A percentile compares a stretch with the other conserved stretches of the same genome.
Evolutionary conservation across 768 basidiomycete species (phyloP).

Genomic region (Tubosaeta sp.): DNA sequence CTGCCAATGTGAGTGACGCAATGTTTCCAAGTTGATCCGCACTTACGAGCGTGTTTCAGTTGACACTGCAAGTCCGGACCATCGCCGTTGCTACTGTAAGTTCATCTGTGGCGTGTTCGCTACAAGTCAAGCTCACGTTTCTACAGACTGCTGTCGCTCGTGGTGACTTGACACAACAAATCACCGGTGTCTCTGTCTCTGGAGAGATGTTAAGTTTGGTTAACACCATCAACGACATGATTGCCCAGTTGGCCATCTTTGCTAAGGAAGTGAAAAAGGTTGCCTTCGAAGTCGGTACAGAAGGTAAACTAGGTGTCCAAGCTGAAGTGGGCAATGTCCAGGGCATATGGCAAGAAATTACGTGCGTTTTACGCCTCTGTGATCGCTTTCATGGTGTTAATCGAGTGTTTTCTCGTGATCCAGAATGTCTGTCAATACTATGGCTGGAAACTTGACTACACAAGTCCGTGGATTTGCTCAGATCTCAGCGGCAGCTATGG

Average conservation of each 20-base stretch:
- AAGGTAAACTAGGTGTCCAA: conserved; percentile 97
- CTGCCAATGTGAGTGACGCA: conserved; percentile 64
- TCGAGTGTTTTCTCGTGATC: not conserved
- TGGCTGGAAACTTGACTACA: conserved; percentile 95
- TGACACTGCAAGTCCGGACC: conserved; percentile 90
- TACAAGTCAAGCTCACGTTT: not conserved
- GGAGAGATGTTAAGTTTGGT: conserved; percentile 96
- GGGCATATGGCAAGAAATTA: conserved; percentile 99
- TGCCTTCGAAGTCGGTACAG: conserved; percentile 95
- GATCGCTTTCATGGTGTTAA: not conserved
- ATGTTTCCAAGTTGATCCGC: not conserved
- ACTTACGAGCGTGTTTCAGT: conserved; percentile 36
- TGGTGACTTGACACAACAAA: conserved; percentile 92
- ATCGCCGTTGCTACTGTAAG: conserved; percentile 89
- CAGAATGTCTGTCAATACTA: conserved; percentile 94
- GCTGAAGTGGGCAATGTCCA: conserved; percentile 96
- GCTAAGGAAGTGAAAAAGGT: conserved; percentile 89
- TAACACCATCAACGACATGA: conserved; percentile 94
- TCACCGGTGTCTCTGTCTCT: conserved; percentile 85
- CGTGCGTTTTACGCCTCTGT: conserved; percentile 50
- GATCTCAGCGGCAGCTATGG: conserved; percentile 97
- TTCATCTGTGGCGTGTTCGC: conserved; percentile 4
- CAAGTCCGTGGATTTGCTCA: conserved; percentile 99
- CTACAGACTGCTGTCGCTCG: conserved; percentile 83
- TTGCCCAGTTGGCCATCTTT: conserved; percentile 64